A percentile compares a stretch with the other conserved stretches of the same genome.
phyloP scores from a whole-genome alignment of 2,329 filamentous ascomycete species.

The Beauveria pseudobassiana region DNA sequence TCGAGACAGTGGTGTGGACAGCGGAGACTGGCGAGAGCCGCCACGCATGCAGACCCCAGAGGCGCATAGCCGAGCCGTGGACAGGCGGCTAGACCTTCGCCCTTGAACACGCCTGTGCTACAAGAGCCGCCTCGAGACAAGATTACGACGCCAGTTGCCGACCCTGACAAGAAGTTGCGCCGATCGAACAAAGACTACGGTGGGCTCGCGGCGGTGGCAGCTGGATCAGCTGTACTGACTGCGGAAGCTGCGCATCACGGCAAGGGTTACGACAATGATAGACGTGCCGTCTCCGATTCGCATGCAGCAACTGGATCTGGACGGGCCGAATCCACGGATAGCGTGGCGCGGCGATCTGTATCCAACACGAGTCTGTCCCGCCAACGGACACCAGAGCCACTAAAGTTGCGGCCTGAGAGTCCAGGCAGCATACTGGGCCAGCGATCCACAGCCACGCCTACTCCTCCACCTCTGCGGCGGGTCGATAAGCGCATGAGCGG shows the following conservation, averaged over 20 bases:
- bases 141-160: slow-evolving; percentile 26
- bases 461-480: slow-evolving; percentile 58
- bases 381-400: slow-evolving; percentile 45
- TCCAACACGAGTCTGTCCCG: slow-evolving; percentile 49
- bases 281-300: slow-evolving; percentile 30
- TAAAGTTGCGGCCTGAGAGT: slow-evolving; percentile 55
- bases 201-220: slow-evolving; percentile 14
- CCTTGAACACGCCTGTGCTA: slow-evolving; percentile 32
- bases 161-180: slow-evolving; percentile 34
- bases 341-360: slow-evolving; percentile 32
- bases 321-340: slow-evolving; percentile 16
- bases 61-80: slow-evolving; percentile 13
- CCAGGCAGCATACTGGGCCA: slow-evolving; percentile 46
- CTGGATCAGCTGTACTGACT: slow-evolving; percentile 9
- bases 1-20: slow-evolving; percentile 51
- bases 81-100: slow-evolving; percentile 24
- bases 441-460: slow-evolving; percentile 37
- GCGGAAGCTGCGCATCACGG: neutral
- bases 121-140: slow-evolving; percentile 29
- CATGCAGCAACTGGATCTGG: neutral
- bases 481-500: slow-evolving; percentile 62
- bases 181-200: slow-evolving; percentile 23
- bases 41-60: slow-evolving; percentile 22
- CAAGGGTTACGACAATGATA: neutral
- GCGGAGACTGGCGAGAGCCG: slow-evolving; percentile 39